A percentile compares a stretch with the other conserved stretches of the same genome.
These are phyloP conservation scores for Colletotrichum echinochloae DNA, from an alignment of 2,329 filamentous ascomycete genomes.

Conservation along the genomic window DNA sequence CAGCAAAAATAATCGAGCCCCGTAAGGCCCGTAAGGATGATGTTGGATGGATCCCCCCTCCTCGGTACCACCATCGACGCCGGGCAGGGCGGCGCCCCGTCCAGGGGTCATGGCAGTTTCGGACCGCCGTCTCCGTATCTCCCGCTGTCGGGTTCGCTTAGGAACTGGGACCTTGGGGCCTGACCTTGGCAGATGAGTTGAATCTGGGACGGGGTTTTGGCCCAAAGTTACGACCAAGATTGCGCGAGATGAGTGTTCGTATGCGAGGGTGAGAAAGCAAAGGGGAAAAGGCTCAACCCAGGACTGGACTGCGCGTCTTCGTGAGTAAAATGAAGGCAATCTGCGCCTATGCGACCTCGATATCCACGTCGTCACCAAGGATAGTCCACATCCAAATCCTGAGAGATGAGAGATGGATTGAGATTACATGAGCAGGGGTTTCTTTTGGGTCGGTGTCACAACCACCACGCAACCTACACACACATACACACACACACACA, in stretches of 20 bases:
- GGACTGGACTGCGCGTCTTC: background rate
- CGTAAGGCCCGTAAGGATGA: slow-evolving; percentile 39
- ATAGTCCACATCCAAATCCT: too few species aligned
- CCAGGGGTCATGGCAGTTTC: slow-evolving; percentile 8
- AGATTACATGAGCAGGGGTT: background rate
- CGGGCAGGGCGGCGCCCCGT: background rate
- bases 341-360: background rate
- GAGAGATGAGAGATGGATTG: background rate
- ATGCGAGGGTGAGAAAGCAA: background rate
- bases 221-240: background rate
- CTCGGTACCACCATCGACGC: slow-evolving; percentile 3
- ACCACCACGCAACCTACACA: background rate
- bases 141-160: background rate
- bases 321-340: background rate
- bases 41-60: slow-evolving; percentile 17
- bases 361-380: background rate
- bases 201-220: background rate
- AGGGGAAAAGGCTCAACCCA: background rate
- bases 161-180: too few species aligned
- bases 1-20: background rate
- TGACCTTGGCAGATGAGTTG: background rate
- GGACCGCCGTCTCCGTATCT: background rate
- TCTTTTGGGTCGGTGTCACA: background rate
- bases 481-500: too few species aligned
- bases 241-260: background rate